These are phyloP conservation scores for Candida neerlandica DNA, from an alignment of 1,139 yeast genomes.

Conservation along the genomic window DNA sequence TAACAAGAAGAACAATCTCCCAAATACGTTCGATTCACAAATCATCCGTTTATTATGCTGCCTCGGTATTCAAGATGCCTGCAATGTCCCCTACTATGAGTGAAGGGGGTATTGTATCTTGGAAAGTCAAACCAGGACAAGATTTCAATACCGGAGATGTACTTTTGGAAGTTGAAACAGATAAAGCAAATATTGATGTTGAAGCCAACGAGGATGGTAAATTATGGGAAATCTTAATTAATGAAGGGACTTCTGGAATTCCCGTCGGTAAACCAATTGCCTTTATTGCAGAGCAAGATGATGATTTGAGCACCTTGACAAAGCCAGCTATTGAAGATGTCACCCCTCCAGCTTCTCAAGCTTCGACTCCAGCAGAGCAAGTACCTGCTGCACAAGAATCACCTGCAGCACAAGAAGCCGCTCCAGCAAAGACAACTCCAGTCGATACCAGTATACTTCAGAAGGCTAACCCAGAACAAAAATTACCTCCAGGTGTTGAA, in stretches of 20 bases:
- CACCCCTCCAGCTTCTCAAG: slow-evolving; percentile 16
- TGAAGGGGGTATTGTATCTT: slow-evolving; percentile 91
- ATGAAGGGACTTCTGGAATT: slow-evolving; percentile 75
- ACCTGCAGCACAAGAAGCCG: slow-evolving; percentile 13
- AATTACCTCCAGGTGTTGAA: slow-evolving; percentile 80
- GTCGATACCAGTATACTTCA: slow-evolving; percentile 23
- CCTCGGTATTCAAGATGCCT: slow-evolving; percentile 82
- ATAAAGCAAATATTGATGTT: slow-evolving; percentile 89
- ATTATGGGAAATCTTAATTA: slow-evolving; percentile 71
- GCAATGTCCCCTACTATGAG: slow-evolving; percentile 99
- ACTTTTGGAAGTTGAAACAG: slow-evolving; percentile 86
- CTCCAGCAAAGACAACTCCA: slow-evolving; percentile 14
- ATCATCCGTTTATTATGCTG: slow-evolving; percentile 35
- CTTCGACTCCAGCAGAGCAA: slow-evolving; percentile 17
- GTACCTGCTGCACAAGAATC: too few relatives aligned
- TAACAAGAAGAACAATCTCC: slow-evolving; percentile 10
- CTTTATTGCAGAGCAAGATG: slow-evolving; percentile 82
- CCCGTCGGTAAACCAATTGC: slow-evolving; percentile 93
- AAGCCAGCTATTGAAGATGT: slow-evolving; percentile 49
- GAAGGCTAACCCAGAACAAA: slow-evolving; percentile 64
- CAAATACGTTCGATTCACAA: slow-evolving; percentile 21
- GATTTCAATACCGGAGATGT: slow-evolving; percentile 82
- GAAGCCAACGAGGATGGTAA: slow-evolving; percentile 94
- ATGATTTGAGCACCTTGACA: slow-evolving; percentile 67
- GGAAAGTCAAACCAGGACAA: slow-evolving; percentile 89